Evolutionary conservation across 306 rosid genomes (phyloP).

Genomic region (Vachellia pachyceras): DNA sequence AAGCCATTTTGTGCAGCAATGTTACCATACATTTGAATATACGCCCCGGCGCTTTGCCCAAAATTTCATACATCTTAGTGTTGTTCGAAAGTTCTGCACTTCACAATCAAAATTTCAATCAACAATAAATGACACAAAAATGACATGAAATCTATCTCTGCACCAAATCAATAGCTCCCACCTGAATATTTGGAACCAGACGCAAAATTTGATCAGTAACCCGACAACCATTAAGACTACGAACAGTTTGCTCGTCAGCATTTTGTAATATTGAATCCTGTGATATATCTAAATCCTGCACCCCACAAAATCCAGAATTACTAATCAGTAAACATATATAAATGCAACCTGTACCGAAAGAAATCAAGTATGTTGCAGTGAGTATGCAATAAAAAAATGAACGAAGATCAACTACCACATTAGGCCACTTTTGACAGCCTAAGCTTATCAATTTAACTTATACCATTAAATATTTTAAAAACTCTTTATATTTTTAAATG

Average conservation of each 20-base stretch:
- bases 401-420: too few species aligned
- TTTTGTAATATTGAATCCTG: slow-evolving; percentile 86
- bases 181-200: slow-evolving; percentile 98
- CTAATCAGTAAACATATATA: slow-evolving; percentile 31
- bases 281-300: slow-evolving; percentile 90
- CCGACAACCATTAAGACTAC: slow-evolving; percentile 96
- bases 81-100: slow-evolving; percentile 88
- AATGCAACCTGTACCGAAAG: slow-evolving; percentile 8
- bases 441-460: background rate
- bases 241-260: slow-evolving; percentile 96
- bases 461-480: background rate
- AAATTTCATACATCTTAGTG: slow-evolving; percentile 91
- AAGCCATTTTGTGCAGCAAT: slow-evolving; percentile 13
- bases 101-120: slow-evolving; percentile 40
- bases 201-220: slow-evolving; percentile 94
- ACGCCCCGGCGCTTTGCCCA: slow-evolving; percentile 99
- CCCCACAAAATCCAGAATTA: slow-evolving; percentile 35
- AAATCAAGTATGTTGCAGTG: slow-evolving; percentile 4
- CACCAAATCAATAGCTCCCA: slow-evolving; percentile 32
- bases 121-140: slow-evolving; percentile 29
- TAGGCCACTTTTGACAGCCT: background rate
- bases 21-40: slow-evolving; percentile 84
- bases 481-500: background rate
- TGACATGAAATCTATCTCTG: background rate
- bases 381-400: slow-evolving; percentile 8